Evolutionary conservation across 352 stramenopile genomes (phyloP).

Genomic region (Pythium diclinum): DNA sequence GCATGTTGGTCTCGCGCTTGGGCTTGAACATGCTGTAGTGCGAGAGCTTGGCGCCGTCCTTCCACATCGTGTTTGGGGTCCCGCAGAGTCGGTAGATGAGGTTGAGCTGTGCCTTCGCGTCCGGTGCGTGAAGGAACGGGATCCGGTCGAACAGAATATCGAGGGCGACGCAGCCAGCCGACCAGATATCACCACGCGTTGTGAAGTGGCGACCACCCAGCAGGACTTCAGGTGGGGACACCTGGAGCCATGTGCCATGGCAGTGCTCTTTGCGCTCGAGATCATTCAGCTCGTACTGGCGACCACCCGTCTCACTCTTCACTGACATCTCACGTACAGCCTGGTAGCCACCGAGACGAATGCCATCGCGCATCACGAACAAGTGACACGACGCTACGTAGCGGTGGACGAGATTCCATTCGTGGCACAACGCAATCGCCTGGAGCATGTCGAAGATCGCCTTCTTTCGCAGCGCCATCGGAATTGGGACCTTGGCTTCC

Average conservation of each 20-base stretch:
- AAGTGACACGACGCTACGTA: slow-evolving; percentile 71
- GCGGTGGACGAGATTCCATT: slow-evolving; percentile 71
- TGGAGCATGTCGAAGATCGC: slow-evolving; percentile 70
- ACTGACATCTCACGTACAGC: slow-evolving; percentile 38
- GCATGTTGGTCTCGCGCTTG: slow-evolving; percentile 76
- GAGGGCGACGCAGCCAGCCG: slow-evolving; percentile 58
- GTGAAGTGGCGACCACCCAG: slow-evolving; percentile 67
- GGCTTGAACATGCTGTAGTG: slow-evolving; percentile 52
- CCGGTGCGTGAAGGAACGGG: slow-evolving; percentile 59
- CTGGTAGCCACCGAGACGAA: slow-evolving; percentile 73
- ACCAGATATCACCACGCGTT: slow-evolving; percentile 77
- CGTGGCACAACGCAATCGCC: slow-evolving; percentile 59
- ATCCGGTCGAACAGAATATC: slow-evolving; percentile 63
- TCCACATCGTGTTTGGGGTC: slow-evolving; percentile 56
- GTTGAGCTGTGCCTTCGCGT: slow-evolving; percentile 66
- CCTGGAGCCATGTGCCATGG: slow-evolving; percentile 59
- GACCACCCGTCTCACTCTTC: slow-evolving; percentile 23
- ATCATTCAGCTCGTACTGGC: slow-evolving; percentile 63
- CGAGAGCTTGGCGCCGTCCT: slow-evolving; percentile 47
- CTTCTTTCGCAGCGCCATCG: slow-evolving; percentile 54
- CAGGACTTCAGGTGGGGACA: slow-evolving; percentile 68
- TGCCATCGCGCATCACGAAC: slow-evolving; percentile 62
- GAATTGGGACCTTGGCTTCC: slow-evolving; percentile 49
- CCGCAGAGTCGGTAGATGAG: slow-evolving; percentile 79
- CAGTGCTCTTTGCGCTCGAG: slow-evolving; percentile 75